These are phyloP conservation scores for Mortierella sp. DNA, from an alignment of 371 early-diverging fungal species.

Conservation along the genomic window DNA sequence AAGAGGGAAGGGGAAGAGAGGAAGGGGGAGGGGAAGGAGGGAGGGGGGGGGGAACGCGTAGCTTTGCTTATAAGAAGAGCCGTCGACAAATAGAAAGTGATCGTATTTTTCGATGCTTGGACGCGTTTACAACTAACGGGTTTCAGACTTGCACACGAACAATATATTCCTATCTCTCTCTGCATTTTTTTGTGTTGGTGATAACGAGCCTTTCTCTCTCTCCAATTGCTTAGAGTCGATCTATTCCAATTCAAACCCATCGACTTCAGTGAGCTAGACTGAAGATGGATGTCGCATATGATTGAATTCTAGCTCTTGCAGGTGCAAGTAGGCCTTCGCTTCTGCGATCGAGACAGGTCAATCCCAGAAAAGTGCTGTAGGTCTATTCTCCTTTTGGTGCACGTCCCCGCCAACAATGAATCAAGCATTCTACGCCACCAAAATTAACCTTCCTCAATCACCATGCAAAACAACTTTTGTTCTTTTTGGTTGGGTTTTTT, in stretches of 20 bases:
- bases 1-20: not conserved
- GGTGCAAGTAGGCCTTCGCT: too few species aligned
- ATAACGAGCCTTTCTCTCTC: not conserved
- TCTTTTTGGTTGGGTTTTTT: not conserved
- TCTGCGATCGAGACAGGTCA: too few species aligned
- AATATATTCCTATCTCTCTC: not conserved
- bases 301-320: not conserved
- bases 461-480: not conserved
- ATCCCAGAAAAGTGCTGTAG: not conserved
- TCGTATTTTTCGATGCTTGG: not conserved
- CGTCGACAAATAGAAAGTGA: not conserved
- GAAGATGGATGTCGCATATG: not conserved
- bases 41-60: not conserved
- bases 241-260: not conserved
- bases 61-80: not conserved
- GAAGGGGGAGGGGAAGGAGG: not conserved
- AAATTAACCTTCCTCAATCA: too few species aligned
- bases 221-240: not conserved
- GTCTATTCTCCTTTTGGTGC: not conserved
- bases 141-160: not conserved
- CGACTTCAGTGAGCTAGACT: not conserved
- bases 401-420: not conserved
- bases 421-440: not conserved
- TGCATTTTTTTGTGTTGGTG: not conserved
- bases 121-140: conserved; percentile 15